These are phyloP conservation scores for Alternaria triticina DNA, from an alignment of 2,329 filamentous ascomycete genomes.

Conservation along the genomic window DNA sequence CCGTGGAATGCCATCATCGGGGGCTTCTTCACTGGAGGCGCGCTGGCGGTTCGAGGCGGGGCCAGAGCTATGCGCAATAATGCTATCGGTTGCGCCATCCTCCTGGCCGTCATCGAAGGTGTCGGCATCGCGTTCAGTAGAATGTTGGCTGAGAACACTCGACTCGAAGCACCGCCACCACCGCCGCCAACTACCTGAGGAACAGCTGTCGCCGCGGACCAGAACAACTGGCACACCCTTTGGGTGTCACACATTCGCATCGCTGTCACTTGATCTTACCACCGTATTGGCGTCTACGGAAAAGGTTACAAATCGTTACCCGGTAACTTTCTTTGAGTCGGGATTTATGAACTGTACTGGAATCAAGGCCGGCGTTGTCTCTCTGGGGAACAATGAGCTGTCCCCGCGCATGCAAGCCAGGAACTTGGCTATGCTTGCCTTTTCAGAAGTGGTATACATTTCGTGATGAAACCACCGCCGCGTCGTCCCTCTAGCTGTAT, in stretches of 20 bases:
- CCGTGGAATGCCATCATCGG: slow-evolving; percentile 98
- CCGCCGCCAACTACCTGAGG: not conserved
- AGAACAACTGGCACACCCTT: not conserved
- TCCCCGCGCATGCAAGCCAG: not conserved
- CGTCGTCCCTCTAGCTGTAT: not conserved
- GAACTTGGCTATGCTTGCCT: not conserved
- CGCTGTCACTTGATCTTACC: not conserved
- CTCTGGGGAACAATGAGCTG: not conserved
- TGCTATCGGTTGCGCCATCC: slow-evolving; percentile 91
- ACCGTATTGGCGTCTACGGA: not conserved
- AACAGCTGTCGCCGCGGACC: not conserved
- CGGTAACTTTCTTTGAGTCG: not conserved
- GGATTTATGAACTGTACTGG: not conserved
- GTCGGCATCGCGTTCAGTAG: slow-evolving; percentile 93
- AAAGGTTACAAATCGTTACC: not conserved
- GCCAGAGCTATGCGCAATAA: slow-evolving; percentile 91
- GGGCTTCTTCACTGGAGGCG: slow-evolving; percentile 87
- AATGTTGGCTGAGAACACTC: slow-evolving; percentile 88
- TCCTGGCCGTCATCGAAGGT: slow-evolving; percentile 94
- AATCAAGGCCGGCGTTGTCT: not conserved
- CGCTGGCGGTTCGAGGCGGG: slow-evolving; percentile 88
- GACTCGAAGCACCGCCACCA: slow-evolving; percentile 34
- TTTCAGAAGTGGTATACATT: not conserved
- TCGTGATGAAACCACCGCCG: not conserved
- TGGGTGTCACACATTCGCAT: not conserved